Percentiles rank a stretch among this genome's conserved stretches.
Conservation (phyloP, 2,329 filamentous ascomycete species). For the Penicillium sp. region DNA sequence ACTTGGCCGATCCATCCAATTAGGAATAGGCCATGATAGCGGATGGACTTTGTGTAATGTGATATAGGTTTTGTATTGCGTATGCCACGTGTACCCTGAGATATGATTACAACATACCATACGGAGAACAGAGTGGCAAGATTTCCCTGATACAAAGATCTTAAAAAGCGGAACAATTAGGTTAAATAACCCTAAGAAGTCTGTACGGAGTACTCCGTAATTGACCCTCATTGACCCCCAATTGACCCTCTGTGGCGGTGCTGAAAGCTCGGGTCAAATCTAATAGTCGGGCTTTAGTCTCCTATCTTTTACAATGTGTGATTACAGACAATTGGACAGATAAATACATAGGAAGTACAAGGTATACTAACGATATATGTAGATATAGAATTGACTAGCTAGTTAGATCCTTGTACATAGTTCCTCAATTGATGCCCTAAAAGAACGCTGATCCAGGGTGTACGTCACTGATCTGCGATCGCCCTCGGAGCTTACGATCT, state of each 20-base stretch:
- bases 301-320: too few species aligned
- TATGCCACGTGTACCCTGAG: conserved; percentile 4
- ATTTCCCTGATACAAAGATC: too few species aligned
- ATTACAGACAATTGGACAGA: background rate
- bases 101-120: background rate
- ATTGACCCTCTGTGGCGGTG: conserved; percentile 5
- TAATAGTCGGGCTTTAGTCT: background rate
- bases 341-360: too few species aligned
- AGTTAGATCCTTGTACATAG: too few species aligned
- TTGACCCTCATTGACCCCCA: background rate
- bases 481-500: conserved; percentile 13
- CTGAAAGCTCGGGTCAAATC: conserved; percentile 3
- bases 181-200: background rate
- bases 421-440: too few species aligned
- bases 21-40: too few species aligned
- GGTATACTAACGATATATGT: too few species aligned
- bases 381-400: too few species aligned
- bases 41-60: too few species aligned
- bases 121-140: too few species aligned
- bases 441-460: background rate
- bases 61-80: too few species aligned
- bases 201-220: too few species aligned
- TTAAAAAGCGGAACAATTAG: background rate
- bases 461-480: conserved; percentile 29
- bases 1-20: background rate